These are phyloP conservation scores for Sugiyamaella castrensis DNA, from an alignment of 1,139 yeast genomes.

Conservation along the genomic window DNA sequence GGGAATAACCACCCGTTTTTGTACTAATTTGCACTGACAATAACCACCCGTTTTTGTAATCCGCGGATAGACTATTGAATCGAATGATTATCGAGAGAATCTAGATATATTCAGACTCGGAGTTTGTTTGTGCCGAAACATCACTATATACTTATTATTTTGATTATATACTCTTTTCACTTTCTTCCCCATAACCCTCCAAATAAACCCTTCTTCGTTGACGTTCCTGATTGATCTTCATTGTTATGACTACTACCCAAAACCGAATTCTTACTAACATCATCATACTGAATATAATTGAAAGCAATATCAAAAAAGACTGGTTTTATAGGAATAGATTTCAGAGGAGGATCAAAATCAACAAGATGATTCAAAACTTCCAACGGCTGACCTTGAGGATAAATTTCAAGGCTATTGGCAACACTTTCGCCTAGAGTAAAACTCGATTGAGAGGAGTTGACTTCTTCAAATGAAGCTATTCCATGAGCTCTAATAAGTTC, in stretches of 20 bases:
- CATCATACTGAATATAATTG: conserved; percentile 56
- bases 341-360: conserved; percentile 45
- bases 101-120: too few relatives aligned
- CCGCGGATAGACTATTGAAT: too few relatives aligned
- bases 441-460: conserved; percentile 7
- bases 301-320: conserved; percentile 86
- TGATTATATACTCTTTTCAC: not conserved
- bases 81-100: too few relatives aligned
- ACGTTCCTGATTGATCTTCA: not conserved
- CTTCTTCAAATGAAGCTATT: conserved; percentile 47
- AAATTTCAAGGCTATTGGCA: conserved; percentile 51
- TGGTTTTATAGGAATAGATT: conserved; percentile 74
- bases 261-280: conserved; percentile 9
- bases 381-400: conserved; percentile 39
- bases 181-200: conserved; percentile 15
- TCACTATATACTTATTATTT: not conserved
- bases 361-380: conserved; percentile 46
- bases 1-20: too few relatives aligned
- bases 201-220: conserved; percentile 17
- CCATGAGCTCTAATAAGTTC: conserved; percentile 47
- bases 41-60: too few relatives aligned
- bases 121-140: too few relatives aligned
- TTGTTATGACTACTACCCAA: not conserved
- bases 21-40: too few relatives aligned
- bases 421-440: conserved; percentile 30